phyloP scores from a whole-genome alignment of 179 eudicot genomes.

The Patellifolia procumbens region DNA sequence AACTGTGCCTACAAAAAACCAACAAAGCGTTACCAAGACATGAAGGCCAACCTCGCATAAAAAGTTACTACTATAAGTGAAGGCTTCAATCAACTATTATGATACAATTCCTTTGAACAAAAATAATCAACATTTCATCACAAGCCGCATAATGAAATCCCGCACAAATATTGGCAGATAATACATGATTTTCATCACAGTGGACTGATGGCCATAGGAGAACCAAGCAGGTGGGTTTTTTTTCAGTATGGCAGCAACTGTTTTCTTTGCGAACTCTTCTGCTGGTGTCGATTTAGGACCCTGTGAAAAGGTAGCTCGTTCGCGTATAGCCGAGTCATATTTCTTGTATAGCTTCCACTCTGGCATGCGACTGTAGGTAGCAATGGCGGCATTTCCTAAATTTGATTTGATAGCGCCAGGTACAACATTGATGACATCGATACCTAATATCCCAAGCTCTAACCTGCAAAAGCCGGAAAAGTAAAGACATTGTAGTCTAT shows the following conservation, averaged over 20 bases:
- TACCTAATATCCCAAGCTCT: constrained; percentile 75
- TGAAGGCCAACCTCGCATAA: neutral
- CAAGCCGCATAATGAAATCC: constrained; percentile 55
- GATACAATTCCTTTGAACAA: neutral
- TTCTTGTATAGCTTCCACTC: constrained; percentile 86
- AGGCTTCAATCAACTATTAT: neutral
- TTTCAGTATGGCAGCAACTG: constrained; percentile 59
- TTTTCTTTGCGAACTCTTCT: constrained; percentile 76
- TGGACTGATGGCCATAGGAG: constrained; percentile 62
- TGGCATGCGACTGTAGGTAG: constrained; percentile 51
- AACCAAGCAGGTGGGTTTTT: constrained; percentile 76
- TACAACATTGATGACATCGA: constrained; percentile 65
- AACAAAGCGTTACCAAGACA: neutral
- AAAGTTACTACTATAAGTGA: neutral
- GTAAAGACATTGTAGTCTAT: neutral
- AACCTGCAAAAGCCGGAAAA: constrained; percentile 43
- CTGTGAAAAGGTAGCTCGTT: constrained; percentile 60
- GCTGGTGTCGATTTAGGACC: constrained; percentile 63
- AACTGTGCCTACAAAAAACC: no score
- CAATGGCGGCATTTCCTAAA: constrained; percentile 55
- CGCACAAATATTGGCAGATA: constrained; percentile 62
- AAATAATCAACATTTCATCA: constrained; percentile 44
- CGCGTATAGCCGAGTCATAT: constrained; percentile 58
- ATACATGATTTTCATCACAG: constrained; percentile 52
- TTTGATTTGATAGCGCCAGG: constrained; percentile 82